Evolutionary conservation across 495 filamentous ascomycete species (phyloP).

Genomic region (Pyrenula massariospora): DNA sequence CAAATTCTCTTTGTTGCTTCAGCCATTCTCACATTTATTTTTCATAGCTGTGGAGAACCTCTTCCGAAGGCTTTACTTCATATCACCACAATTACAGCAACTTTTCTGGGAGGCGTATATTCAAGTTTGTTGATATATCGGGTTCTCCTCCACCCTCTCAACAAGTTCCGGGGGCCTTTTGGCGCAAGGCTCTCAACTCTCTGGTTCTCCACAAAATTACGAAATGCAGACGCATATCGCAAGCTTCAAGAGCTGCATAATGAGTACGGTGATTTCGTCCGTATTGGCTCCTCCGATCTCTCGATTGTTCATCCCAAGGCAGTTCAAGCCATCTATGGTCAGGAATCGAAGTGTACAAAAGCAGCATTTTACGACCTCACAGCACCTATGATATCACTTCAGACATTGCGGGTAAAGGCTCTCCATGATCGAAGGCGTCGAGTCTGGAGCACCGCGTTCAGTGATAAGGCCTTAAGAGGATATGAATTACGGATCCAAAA

Average conservation of each 20-base stretch:
- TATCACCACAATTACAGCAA: background rate
- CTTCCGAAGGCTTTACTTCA: background rate
- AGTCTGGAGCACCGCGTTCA: conserved; percentile 30
- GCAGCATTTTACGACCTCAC: conserved; percentile 28
- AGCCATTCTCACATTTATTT: background rate
- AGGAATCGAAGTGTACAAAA: conserved; percentile 20
- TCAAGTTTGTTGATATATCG: conserved; percentile 24
- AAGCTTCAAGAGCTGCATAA: conserved; percentile 24
- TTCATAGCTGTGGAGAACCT: background rate
- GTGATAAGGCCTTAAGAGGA: conserved; percentile 18
- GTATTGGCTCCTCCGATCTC: conserved; percentile 23
- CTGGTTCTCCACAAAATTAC: conserved; percentile 5
- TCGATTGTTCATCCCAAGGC: conserved; percentile 26
- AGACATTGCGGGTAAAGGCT: conserved; percentile 20
- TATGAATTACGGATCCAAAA: conserved; percentile 20
- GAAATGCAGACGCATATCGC: conserved; percentile 17
- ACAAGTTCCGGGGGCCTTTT: conserved; percentile 25
- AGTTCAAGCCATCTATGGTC: conserved; percentile 19
- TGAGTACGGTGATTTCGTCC: conserved; percentile 33
- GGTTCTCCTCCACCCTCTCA: conserved; percentile 19
- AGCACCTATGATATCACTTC: conserved; percentile 19
- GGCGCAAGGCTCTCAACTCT: conserved; percentile 21
- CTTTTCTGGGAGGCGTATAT: conserved; percentile 20
- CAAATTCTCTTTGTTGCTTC: background rate
- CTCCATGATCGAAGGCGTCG: conserved; percentile 24